phyloP scores from a whole-genome alignment of 306 rosid species.

The Cucurbita moschata region DNA sequence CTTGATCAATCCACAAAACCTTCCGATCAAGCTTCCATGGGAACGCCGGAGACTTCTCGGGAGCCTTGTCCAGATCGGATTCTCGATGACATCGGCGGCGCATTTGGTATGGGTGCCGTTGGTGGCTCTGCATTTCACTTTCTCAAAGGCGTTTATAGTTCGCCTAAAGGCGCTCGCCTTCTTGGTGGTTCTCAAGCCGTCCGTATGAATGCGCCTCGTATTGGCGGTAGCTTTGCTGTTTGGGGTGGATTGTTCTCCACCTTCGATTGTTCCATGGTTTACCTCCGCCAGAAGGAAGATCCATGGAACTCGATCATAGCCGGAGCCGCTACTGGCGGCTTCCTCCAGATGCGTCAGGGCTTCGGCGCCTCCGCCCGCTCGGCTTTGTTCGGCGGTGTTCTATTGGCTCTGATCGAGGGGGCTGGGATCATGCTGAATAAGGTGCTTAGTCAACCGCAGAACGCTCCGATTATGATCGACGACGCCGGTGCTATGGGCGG shows the following conservation, averaged over 20 bases:
- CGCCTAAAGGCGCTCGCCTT: conserved; percentile 56
- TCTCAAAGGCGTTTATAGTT: conserved; percentile 60
- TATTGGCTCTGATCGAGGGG: conserved; percentile 66
- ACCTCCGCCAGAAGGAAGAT: conserved; percentile 76
- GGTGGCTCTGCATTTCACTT: conserved; percentile 87
- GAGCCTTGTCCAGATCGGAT: conserved; percentile 88
- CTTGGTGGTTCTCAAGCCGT: conserved; percentile 63
- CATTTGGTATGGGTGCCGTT: conserved; percentile 86
- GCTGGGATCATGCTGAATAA: conserved; percentile 76
- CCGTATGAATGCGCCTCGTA: conserved; percentile 75
- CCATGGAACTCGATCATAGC: conserved; percentile 85
- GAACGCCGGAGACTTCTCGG: conserved; percentile 68
- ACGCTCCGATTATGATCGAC: conserved; percentile 39
- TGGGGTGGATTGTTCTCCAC: conserved; percentile 89
- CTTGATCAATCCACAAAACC: neutral
- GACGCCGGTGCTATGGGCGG: conserved; percentile 29
- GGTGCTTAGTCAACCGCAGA: conserved; percentile 49
- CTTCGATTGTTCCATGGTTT: conserved; percentile 72
- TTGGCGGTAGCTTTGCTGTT: conserved; percentile 72
- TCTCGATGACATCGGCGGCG: conserved; percentile 76
- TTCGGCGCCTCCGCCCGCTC: conserved; percentile 34
- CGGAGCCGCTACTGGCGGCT: conserved; percentile 79
- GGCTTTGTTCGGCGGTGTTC: conserved; percentile 54
- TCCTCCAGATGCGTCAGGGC: conserved; percentile 78
- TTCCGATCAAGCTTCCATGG: conserved; percentile 30